Conservation (phyloP, 192 early-diverging fungal species). For the Podila epicladia region DNA sequence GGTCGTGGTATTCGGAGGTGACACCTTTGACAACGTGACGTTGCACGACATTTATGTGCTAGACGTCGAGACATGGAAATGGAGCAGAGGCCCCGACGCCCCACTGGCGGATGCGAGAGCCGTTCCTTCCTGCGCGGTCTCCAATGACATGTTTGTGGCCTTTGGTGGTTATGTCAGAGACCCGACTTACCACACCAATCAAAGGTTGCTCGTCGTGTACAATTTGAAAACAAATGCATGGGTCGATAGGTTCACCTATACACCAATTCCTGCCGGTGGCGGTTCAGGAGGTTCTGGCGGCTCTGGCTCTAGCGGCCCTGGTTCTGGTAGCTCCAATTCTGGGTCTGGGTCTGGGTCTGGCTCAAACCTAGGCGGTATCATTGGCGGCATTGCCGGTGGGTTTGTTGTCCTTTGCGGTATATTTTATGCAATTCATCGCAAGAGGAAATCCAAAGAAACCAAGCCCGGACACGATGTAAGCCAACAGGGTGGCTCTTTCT, state of each 20-base stretch:
- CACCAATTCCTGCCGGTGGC: not conserved
- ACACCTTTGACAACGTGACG: no score
- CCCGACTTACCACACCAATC: not conserved
- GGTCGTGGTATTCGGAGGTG: no score
- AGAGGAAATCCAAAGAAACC: not conserved
- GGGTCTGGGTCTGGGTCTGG: not conserved
- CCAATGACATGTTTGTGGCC: constrained; percentile 2
- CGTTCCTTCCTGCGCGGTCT: not conserved
- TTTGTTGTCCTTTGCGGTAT: not conserved
- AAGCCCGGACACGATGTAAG: not conserved
- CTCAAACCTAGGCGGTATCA: not conserved
- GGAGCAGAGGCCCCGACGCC: no score
- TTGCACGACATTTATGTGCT: no score
- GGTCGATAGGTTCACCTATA: not conserved
- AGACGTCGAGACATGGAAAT: no score
- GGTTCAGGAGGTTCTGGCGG: no score
- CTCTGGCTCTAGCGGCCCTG: no score
- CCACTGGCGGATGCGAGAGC: not conserved
- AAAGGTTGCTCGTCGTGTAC: not conserved
- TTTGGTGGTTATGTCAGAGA: not conserved
- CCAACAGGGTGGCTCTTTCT: not conserved
- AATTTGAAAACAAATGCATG: not conserved
- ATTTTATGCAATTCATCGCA: not conserved
- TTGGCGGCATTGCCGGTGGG: not conserved
- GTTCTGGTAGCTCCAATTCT: no score